Evolutionary conservation across 2,329 filamentous ascomycete species (phyloP).

Genomic region (Aspergillus thermomutatus): DNA sequence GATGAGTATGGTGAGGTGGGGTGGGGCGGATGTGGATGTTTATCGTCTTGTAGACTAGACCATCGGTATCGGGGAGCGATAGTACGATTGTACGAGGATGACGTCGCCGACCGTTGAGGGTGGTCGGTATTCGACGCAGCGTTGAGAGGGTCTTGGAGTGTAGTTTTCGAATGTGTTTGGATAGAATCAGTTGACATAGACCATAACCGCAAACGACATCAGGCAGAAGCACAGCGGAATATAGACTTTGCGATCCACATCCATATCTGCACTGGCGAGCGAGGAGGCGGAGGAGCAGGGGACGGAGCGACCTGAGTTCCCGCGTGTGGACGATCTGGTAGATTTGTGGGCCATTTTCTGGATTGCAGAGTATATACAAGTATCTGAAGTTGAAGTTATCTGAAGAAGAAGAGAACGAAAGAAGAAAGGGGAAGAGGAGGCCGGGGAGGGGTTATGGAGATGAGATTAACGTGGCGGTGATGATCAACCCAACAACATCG

Average conservation of each 20-base stretch:
- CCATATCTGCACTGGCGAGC: conserved; percentile 23
- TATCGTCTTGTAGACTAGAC: background rate
- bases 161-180: background rate
- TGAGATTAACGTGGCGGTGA: background rate
- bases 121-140: background rate
- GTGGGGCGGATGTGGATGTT: no score
- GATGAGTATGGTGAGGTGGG: background rate
- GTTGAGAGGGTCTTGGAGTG: background rate
- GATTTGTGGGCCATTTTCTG: conserved; percentile 16
- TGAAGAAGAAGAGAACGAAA: background rate
- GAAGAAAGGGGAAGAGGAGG: conserved; percentile 1
- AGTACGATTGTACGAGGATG: background rate
- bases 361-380: background rate
- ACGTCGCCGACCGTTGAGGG: background rate
- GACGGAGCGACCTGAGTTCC: conserved; percentile 11
- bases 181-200: conserved; percentile 28
- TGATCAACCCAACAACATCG: conserved; percentile 1
- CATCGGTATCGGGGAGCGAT: no score
- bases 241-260: conserved; percentile 34
- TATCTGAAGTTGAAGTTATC: background rate
- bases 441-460: conserved; percentile 1
- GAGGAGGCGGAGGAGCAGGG: conserved; percentile 7
- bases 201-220: conserved; percentile 36
- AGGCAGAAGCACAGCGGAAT: conserved; percentile 37
- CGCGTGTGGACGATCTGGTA: conserved; percentile 11